Base-by-base conservation (phyloP, 2,329 filamentous ascomycete genomes). In the Dryadomyces quercus-mongolicae region DNA sequence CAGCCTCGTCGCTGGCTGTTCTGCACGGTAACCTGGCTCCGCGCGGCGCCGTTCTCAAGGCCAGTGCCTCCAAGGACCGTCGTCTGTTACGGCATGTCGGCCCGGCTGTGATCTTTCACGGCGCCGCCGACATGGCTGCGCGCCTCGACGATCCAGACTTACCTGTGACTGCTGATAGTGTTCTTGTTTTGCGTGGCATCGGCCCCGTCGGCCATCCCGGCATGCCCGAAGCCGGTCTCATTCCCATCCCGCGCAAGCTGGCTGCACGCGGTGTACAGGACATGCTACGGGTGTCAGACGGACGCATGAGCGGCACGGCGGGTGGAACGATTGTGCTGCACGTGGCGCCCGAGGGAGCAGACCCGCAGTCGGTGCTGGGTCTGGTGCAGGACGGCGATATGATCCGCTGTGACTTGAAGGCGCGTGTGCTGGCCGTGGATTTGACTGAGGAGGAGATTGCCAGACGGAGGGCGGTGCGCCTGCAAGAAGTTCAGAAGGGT, bases 291-390 rank as follows among this genome's bases (percentile, higher is more conserved):
- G 77, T 96, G 36, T 95, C 89, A 0, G 91, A 96, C 62, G 91
- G 91, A 0, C 71, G 91, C 34, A 96, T 95, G 73, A 86, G 80
- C 22, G 91, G 91, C 5, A 93, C 90, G 0, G 86, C 81, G 2
- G 90, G 94, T 49, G 91, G 91, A 0, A 96, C 93, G 55, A 92
- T 95, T 59, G 88, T 93, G 0, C 81, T 93, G 6, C 91, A 96
- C 61, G 84, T 95, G 6, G 84, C 84, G 2, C 91, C 91, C 1
- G 91, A 96, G 68, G 88, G 89, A 0, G 88, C 86, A 0, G 68
- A 77, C 34, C 86, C 87, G 0, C 82, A 79, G 12, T 89, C 87
- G 0, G 86, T 89, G 0, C 80, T 96, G 58, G 91, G 87, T 0
- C 69, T 94, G 1, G 81, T 95, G 3, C 68, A 74, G 56, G 80